These are phyloP conservation scores for Triticum turgidum DNA, from an alignment of 176 grass and related monocot species.

Conservation along the genomic window DNA sequence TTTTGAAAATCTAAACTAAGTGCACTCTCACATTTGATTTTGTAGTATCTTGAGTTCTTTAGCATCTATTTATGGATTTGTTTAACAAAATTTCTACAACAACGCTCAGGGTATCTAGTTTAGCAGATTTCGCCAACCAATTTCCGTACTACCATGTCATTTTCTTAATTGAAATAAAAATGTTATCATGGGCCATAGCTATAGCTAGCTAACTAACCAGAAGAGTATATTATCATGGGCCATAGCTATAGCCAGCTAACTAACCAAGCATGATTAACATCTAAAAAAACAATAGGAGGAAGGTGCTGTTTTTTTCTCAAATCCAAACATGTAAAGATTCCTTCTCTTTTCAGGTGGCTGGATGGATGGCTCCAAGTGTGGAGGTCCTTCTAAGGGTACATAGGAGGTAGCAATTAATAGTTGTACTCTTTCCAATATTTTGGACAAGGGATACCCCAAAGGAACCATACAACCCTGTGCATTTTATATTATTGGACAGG, in stretches of 20 bases:
- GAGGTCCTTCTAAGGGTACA: constrained; percentile 6
- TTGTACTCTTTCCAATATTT: not conserved
- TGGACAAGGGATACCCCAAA: constrained; percentile 44
- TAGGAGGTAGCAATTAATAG: constrained; percentile 23
- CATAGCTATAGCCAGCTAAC: not conserved
- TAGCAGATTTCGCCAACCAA: not conserved
- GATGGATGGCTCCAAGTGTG: constrained; percentile 37
- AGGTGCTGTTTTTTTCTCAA: not conserved
- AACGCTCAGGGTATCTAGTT: not conserved
- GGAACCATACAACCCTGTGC: constrained; percentile 33
- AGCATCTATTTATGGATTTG: no score
- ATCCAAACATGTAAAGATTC: constrained; percentile 49
- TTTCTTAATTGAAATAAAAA: not conserved
- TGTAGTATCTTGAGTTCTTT: no score
- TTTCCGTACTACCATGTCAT: not conserved
- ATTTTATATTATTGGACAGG: constrained; percentile 34
- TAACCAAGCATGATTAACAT: not conserved
- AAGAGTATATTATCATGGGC: not conserved
- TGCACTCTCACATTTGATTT: no score
- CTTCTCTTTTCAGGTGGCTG: constrained; percentile 33
- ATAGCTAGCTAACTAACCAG: not conserved
- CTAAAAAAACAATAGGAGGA: not conserved
- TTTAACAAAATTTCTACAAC: no score
- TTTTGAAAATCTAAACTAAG: no score
- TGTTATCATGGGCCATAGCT: not conserved